These are phyloP conservation scores for Paramarasmius palmivorus DNA, from an alignment of 1,284 basidiomycete species.

Conservation along the genomic window DNA sequence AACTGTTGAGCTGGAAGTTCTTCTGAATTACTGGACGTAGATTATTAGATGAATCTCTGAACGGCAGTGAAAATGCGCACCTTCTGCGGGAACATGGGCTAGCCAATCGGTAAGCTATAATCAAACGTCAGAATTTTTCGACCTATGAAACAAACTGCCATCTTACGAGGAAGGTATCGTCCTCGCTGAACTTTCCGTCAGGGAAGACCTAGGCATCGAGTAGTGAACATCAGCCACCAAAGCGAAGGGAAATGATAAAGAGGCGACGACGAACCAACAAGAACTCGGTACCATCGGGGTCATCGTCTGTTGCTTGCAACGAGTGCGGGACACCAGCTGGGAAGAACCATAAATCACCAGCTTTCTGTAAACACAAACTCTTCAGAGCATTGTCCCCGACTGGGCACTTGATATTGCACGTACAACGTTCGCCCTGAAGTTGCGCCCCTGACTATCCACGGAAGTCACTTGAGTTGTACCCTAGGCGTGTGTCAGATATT, in stretches of 20 bases:
- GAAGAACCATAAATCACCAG: slow-evolving; percentile 65
- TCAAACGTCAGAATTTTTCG: too few relatives aligned
- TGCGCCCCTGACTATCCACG: slow-evolving; percentile 60
- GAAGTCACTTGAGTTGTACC: slow-evolving; percentile 63
- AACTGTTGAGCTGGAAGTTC: slow-evolving; percentile 58
- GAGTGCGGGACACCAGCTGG: slow-evolving; percentile 67
- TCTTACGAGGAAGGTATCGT: slow-evolving; percentile 70
- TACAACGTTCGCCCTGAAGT: slow-evolving; percentile 59
- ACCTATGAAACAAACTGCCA: too few relatives aligned
- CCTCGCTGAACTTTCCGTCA: slow-evolving; percentile 65
- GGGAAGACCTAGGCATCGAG: slow-evolving; percentile 66
- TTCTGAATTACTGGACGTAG: slow-evolving; percentile 62
- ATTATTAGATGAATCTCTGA: slow-evolving; percentile 11
- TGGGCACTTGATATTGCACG: slow-evolving; percentile 17
- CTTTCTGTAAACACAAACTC: too few relatives aligned
- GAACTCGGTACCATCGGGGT: slow-evolving; percentile 65
- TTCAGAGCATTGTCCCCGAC: too few relatives aligned
- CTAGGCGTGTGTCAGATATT: slow-evolving; percentile 19
- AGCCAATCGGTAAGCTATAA: slow-evolving; percentile 63
- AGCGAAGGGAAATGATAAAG: too few relatives aligned
- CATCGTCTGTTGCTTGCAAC: slow-evolving; percentile 60
- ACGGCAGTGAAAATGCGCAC: slow-evolving; percentile 25
- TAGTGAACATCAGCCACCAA: too few relatives aligned
- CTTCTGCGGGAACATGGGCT: slow-evolving; percentile 54
- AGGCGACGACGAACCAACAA: slow-evolving; percentile 63